Base-by-base conservation (phyloP, 2,329 filamentous ascomycete genomes). In the Xylaria hypoxylon region DNA sequence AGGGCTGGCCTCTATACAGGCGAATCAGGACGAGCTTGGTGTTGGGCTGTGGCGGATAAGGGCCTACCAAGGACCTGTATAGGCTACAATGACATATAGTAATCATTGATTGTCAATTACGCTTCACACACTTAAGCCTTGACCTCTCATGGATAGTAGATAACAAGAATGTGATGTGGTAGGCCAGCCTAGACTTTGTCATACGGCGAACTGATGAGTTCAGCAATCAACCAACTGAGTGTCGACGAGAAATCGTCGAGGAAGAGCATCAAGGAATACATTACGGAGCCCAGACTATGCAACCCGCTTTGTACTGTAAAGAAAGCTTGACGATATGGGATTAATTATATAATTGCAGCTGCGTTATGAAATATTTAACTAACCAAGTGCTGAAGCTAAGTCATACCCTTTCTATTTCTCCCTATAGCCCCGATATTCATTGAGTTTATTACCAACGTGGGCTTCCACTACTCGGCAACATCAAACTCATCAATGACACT, bases 401-500 rank as follows among this genome's bases (percentile, higher is more conserved):
- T 8, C 10, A 40, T 38, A 26, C 8, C 17, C n/a, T 3, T 19
- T 50, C 2, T 6, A 19, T n/a, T 42, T 31, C 31, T 31, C 24
- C 13, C 28, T 38, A 24, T 10, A n/a, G 19, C 24, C 35, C 24
- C 5, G 28, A 48, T 33, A 6, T 58, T 24, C 15, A 33, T 45
- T 22, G 26, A 35, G 3, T 3, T 6, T 7, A 15, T 50, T 17
- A 5, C 13, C 2, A 10, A 2, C 2, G 58, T 17, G 5, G 13
- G 7, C 17, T 13, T 8, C 3, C 3, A 35, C 59, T 70, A 73
- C 44, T 31, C 65, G 13, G 50, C 58, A 45, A 70, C 52, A 64
- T 76, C 65, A 26, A 71, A 87, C 75, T 87, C 85, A 48, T 86
- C 83, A 74, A 87, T 85, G 0, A 87, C 83, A 67, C 85, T 87